phyloP scores from a whole-genome alignment of 805 yeast genomes.

The Kodamaea hsintzibuensis region DNA sequence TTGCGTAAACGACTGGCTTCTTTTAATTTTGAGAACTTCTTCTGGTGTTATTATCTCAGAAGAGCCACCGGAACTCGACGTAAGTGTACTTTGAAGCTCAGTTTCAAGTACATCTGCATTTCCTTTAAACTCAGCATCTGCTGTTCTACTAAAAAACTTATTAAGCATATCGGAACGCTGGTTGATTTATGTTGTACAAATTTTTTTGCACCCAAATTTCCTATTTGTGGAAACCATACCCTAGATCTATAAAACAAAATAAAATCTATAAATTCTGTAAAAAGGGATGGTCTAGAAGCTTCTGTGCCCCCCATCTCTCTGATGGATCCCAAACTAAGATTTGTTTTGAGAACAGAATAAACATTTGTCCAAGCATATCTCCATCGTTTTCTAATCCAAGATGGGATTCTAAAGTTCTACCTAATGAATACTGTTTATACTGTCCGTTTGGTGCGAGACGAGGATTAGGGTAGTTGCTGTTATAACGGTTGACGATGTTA shows the following conservation, averaged over 20 bases:
- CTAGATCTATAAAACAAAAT: not conserved
- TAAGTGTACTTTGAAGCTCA: not conserved
- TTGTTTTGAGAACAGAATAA: constrained; percentile 28
- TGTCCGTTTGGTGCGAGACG: constrained; percentile 1
- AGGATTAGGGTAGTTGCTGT: constrained; percentile 3
- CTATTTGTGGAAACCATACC: not conserved
- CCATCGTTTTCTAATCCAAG: constrained; percentile 22
- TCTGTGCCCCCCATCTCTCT: constrained; percentile 14
- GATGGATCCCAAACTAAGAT: constrained; percentile 39
- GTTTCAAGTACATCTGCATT: not conserved
- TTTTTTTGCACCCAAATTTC: constrained; percentile 4
- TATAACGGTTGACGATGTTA: constrained; percentile 29
- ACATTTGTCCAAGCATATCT: constrained; percentile 10
- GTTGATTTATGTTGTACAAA: not conserved
- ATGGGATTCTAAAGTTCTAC: constrained; percentile 28
- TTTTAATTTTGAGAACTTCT: constrained; percentile 6
- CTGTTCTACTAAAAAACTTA: not conserved
- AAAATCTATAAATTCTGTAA: constrained; percentile 1
- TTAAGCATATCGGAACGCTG: constrained; percentile 1
- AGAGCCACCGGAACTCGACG: not conserved
- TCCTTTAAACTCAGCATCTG: not conserved
- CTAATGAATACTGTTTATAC: constrained; percentile 17
- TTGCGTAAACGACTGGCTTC: constrained; percentile 4
- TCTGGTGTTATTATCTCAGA: not conserved
- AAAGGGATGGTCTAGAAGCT: constrained; percentile 8